Evolutionary conservation across 768 basidiomycete genomes (phyloP), one percentile per base, ranked within the genome.

Genomic region (Phlebiopsis gigantea): DNA sequence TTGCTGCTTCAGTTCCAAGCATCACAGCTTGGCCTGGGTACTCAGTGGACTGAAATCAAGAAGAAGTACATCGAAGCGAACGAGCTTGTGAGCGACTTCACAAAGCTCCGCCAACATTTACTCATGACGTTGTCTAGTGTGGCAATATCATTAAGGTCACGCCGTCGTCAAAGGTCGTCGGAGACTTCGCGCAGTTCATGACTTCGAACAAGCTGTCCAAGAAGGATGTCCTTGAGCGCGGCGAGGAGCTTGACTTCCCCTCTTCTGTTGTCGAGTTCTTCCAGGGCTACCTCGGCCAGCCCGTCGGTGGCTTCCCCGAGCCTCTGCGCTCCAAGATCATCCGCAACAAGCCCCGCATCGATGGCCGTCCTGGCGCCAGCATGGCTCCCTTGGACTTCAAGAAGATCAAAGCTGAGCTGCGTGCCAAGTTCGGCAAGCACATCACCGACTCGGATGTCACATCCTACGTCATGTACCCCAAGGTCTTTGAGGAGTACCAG

Each of bases 1-100:
- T n/a, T n/a, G 30, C 67, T 95, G 90, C n/a, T n/a, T n/a, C n/a
- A n/a, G n/a, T 99, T 98, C 90, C 97, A 99, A 85, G 94, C 97
- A 62, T 79, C 93, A 25, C 96, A 98, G 72, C 83, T 99, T 44
- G 97, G 97, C 62, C 84, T 99, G 19, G 95, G 96, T 57, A 93
- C 92, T 43, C 95, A 98, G 68, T 99, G 97, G 97, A 82, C 83
- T 59, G 93, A 91, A 68, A 92, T 99, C 76, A 98, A 98, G 79
- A 87, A 88, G 79, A 97, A 96, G 73, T 99, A 99, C 71, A 92
- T 98, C 65, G 92, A 98, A 73, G 97, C 97, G 47, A 99, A 99
- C 69, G 82, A 92, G 51, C 85, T 99, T 56, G 34, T 39, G 34
- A 39, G 34, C 17, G 34, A 92, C n/a, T n/a, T n/a, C n/a, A n/a